Conservation (phyloP, 2,329 filamentous ascomycete genomes). For the Diaporthe humulicola region DNA sequence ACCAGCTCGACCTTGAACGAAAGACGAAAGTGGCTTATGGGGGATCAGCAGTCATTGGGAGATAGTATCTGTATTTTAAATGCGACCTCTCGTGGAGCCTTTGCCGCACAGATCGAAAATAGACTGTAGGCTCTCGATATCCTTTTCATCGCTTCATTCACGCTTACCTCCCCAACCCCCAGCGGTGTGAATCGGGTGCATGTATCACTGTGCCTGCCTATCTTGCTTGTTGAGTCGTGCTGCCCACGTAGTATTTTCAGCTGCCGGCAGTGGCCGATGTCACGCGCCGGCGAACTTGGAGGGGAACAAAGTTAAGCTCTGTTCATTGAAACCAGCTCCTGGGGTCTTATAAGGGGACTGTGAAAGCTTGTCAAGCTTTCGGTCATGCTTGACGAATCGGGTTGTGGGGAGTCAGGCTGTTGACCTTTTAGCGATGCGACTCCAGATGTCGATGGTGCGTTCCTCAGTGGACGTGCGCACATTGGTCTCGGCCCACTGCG, state of each 20-base stretch:
- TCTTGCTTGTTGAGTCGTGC: not conserved
- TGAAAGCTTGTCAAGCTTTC: slow-evolving; percentile 1
- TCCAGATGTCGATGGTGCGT: slow-evolving; percentile 5
- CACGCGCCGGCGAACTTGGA: slow-evolving; percentile 1
- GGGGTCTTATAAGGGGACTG: not conserved
- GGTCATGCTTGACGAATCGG: slow-evolving; percentile 12
- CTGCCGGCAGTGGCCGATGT: slow-evolving; percentile 22
- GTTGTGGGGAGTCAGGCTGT: not conserved
- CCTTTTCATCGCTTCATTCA: not conserved
- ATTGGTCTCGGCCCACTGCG: not conserved
- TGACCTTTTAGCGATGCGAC: not conserved
- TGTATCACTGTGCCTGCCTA: not conserved
- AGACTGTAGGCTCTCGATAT: not conserved
- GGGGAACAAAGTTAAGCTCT: slow-evolving; percentile 22
- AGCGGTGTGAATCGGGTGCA: slow-evolving; percentile 18
- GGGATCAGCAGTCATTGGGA: not conserved
- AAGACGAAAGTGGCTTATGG: not conserved
- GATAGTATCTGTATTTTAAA: not conserved
- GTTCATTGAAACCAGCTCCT: slow-evolving; percentile 19
- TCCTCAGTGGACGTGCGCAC: not conserved
- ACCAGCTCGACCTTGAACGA: slow-evolving; percentile 10
- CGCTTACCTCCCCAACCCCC: not conserved
- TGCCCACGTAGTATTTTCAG: not conserved
- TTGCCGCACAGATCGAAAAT: not conserved
- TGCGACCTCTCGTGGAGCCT: not conserved